These are phyloP conservation scores for Silene conica DNA, from an alignment of 148 eudicot species.

Conservation along the genomic window DNA sequence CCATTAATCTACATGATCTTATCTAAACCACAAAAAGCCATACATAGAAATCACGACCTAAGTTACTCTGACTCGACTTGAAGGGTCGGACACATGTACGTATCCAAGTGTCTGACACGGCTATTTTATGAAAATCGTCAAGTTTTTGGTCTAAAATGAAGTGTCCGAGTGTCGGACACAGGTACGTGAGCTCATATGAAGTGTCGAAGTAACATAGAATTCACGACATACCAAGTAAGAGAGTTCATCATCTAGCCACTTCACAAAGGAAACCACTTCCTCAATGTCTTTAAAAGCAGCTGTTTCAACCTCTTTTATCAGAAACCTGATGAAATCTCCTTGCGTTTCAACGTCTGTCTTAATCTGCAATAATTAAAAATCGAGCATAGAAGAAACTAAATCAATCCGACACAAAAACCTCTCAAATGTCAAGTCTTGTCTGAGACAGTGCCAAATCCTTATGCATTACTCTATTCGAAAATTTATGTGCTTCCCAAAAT, in stretches of 20 bases:
- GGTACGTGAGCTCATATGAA: too few species aligned
- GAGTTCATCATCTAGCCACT: constrained; percentile 96
- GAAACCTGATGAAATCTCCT: constrained; percentile 77
- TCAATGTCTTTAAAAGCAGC: constrained; percentile 79
- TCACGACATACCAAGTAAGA: constrained; percentile 63
- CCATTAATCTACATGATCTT: background rate
- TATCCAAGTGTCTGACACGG: too few species aligned
- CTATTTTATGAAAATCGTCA: too few species aligned
- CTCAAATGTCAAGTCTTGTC: too few species aligned
- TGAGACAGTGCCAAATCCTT: background rate
- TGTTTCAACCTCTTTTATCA: constrained; percentile 72
- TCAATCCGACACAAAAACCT: background rate
- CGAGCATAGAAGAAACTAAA: background rate
- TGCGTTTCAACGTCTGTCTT: constrained; percentile 91
- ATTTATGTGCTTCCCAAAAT: too few species aligned
- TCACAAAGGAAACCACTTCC: constrained; percentile 86
- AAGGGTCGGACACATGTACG: too few species aligned
- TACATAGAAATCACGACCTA: background rate
- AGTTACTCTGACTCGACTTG: too few species aligned
- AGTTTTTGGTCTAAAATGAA: too few species aligned
- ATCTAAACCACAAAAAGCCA: background rate
- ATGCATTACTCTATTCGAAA: background rate
- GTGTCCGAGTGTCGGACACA: too few species aligned
- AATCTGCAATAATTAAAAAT: constrained; percentile 37
- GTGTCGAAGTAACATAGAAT: too few species aligned